These are phyloP conservation scores for Phlebiopsis gigantea DNA, from an alignment of 768 basidiomycete species.

Conservation along the genomic window DNA sequence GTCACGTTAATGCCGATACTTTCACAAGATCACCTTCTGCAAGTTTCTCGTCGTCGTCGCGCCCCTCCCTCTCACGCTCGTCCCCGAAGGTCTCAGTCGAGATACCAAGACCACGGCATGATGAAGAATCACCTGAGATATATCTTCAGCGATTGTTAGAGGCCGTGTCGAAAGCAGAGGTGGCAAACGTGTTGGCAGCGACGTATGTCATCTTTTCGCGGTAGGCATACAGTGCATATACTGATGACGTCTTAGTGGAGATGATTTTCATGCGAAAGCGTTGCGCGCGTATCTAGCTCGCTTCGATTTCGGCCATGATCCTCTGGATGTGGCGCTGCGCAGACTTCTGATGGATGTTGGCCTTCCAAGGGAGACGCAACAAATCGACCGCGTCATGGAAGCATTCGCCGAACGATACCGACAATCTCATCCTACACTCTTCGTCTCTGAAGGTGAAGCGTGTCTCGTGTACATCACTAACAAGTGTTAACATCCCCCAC, in stretches of 20 bases:
- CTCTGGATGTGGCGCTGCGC: conserved; percentile 89
- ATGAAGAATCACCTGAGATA: conserved; percentile 57
- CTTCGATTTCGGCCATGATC: conserved; percentile 76
- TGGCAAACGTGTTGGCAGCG: conserved; percentile 76
- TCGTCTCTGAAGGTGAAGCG: conserved; percentile 64
- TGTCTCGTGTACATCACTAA: neutral
- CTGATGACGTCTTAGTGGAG: conserved; percentile 37
- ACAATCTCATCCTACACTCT: conserved; percentile 77
- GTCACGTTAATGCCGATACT: conserved; percentile 11
- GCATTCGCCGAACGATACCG: conserved; percentile 86
- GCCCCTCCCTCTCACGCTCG: conserved; percentile 37
- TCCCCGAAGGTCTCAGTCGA: conserved; percentile 39
- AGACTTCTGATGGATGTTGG: conserved; percentile 87
- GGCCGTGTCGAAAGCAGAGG: conserved; percentile 69
- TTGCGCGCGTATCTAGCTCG: conserved; percentile 65
- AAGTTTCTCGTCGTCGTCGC: conserved; percentile 35
- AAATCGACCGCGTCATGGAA: conserved; percentile 97
- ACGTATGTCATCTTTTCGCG: conserved; percentile 43
- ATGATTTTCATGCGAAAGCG: conserved; percentile 63
- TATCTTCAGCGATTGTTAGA: conserved; percentile 64
- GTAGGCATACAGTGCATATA: neutral
- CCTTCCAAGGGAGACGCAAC: conserved; percentile 93
- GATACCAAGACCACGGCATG: conserved; percentile 44
- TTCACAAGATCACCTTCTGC: conserved; percentile 16
- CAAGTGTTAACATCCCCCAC: neutral